phyloP scores from a whole-genome alignment of 75 land plant genomes.

The Adiantum capillusveneris region DNA sequence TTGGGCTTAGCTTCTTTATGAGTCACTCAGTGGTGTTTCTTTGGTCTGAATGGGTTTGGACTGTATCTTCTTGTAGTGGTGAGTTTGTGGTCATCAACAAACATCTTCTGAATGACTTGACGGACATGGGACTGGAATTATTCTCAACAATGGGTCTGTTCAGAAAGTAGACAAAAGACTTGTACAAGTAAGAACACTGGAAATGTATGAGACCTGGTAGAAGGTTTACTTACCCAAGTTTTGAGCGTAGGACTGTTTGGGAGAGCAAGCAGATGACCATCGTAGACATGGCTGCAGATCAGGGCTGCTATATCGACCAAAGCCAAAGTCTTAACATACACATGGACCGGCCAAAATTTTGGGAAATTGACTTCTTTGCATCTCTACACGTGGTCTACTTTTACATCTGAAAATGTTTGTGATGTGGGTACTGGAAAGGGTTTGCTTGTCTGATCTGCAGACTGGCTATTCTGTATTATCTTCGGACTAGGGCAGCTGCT shows the following conservation, averaged over 20 bases:
- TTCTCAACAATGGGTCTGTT: constrained; percentile 81
- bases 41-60: no score
- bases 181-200: background rate
- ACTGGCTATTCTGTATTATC: no score
- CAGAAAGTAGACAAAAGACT: constrained; percentile 60
- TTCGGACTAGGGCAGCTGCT: no score
- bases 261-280: constrained; percentile 83
- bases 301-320: constrained; percentile 89
- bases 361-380: constrained; percentile 91
- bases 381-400: constrained; percentile 83
- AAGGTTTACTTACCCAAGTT: no score
- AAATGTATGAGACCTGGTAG: no score
- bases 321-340: constrained; percentile 97
- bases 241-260: constrained; percentile 80
- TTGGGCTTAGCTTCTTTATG: background rate
- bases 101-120: constrained; percentile 90
- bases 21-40: no score
- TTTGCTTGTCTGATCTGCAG: no score
- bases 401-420: no score
- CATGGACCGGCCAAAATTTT: constrained; percentile 85
- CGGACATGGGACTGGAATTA: constrained; percentile 77
- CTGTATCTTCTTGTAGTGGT: constrained; percentile 49
- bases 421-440: no score
- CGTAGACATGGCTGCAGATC: constrained; percentile 96
- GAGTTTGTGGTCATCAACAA: constrained; percentile 99